Conservation (phyloP, 108 stramenopile species). For the Nitzschia palea region DNA sequence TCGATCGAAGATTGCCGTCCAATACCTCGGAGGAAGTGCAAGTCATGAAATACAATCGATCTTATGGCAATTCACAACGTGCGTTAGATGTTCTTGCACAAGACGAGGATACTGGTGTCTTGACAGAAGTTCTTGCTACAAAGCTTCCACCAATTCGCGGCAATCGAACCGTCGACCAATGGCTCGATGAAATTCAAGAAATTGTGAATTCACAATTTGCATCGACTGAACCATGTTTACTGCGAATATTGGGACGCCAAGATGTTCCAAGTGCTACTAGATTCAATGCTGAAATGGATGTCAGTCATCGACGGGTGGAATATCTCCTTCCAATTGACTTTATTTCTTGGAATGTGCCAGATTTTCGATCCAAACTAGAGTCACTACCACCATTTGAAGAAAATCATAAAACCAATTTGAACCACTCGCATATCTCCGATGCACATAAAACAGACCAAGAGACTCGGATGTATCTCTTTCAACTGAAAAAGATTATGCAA, state of each 20-base stretch:
- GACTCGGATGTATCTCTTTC: constrained; percentile 42
- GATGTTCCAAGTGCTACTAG: constrained; percentile 42
- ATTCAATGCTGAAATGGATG: constrained; percentile 83
- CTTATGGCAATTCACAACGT: constrained; percentile 59
- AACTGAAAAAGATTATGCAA: constrained; percentile 73
- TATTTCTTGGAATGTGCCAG: constrained; percentile 19
- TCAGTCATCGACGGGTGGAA: constrained; percentile 67
- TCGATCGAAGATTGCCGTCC: constrained; percentile 15
- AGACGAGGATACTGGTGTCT: constrained; percentile 63
- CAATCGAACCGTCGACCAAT: constrained; percentile 29
- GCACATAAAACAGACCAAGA: constrained; percentile 26
- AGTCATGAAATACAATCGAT: constrained; percentile 56
- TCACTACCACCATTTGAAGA: constrained; percentile 21
- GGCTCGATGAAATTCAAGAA: constrained; percentile 48
- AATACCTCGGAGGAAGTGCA: background rate
- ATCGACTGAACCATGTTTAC: constrained; percentile 19
- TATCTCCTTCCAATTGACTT: constrained; percentile 75
- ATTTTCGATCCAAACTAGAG: constrained; percentile 12
- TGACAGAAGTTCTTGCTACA: constrained; percentile 69
- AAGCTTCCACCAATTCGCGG: constrained; percentile 39
- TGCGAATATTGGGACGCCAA: constrained; percentile 71
- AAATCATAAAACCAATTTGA: constrained; percentile 22
- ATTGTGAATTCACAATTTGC: constrained; percentile 22
- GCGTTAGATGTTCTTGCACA: constrained; percentile 49
- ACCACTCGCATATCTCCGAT: background rate